These are phyloP conservation scores for Xanthoparmelia taractica DNA, from an alignment of 495 filamentous ascomycete genomes.

Conservation along the genomic window DNA sequence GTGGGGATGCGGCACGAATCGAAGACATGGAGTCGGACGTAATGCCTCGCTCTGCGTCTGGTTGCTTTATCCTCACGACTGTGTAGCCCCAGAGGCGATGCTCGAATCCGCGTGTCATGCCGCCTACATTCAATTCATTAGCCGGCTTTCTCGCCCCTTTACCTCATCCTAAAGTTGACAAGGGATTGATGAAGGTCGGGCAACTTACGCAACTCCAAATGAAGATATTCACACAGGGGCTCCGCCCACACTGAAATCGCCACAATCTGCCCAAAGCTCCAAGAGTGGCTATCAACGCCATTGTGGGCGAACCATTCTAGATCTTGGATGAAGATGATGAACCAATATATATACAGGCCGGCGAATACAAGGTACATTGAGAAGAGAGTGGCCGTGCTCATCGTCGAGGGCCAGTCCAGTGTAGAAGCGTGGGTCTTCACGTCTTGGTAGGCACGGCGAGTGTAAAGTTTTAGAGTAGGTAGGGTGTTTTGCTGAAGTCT, in stretches of 20 bases:
- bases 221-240: conserved; percentile 22
- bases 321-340: conserved; percentile 11
- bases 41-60: not conserved
- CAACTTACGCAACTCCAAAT: conserved; percentile 23
- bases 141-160: not conserved
- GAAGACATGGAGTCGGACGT: not conserved
- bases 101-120: conserved; percentile 23
- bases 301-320: conserved; percentile 16
- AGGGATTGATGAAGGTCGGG: not conserved
- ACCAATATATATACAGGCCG: conserved; percentile 14
- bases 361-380: conserved; percentile 6
- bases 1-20: not conserved
- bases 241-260: conserved; percentile 23
- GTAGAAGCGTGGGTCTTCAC: not conserved
- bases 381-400: not conserved
- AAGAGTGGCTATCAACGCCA: conserved; percentile 6
- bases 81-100: conserved; percentile 15
- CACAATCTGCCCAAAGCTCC: conserved; percentile 26
- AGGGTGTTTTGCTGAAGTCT: not conserved
- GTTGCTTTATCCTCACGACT: conserved; percentile 10
- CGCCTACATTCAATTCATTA: conserved; percentile 8
- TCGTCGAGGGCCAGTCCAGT: not conserved
- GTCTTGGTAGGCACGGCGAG: not conserved
- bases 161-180: not conserved
- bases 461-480: not conserved